phyloP scores from a whole-genome alignment of 805 yeast species.

The Candida argentea region DNA sequence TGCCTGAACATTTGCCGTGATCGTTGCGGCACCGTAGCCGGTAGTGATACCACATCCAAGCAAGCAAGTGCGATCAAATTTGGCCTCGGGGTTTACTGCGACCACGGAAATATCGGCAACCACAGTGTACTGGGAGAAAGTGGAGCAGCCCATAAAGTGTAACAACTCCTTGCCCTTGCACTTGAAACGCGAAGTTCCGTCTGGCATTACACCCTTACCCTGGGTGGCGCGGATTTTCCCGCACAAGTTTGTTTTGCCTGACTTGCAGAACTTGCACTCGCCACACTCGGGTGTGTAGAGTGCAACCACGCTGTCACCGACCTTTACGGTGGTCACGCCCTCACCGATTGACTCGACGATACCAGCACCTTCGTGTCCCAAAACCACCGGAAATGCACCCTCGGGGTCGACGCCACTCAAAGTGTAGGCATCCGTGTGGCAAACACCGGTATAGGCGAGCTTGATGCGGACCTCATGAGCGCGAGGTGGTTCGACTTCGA shows the following conservation, averaged over 20 bases:
- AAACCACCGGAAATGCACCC: constrained; percentile 85
- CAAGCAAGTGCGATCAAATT: constrained; percentile 78
- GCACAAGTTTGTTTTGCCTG: constrained; percentile 95
- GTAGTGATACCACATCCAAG: constrained; percentile 98
- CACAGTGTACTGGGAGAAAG: constrained; percentile 95
- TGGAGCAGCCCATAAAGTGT: constrained; percentile 98
- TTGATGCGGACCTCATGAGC: constrained; percentile 97
- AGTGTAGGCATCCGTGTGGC: constrained; percentile 98
- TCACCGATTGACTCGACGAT: constrained; percentile 91
- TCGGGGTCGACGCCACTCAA: constrained; percentile 93
- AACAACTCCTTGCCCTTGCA: constrained; percentile 74
- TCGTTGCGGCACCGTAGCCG: constrained; percentile 95
- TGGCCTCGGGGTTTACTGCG: constrained; percentile 77
- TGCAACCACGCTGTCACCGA: constrained; percentile 89
- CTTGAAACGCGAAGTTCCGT: constrained; percentile 87
- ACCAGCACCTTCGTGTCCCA: constrained; percentile 99
- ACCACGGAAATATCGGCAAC: constrained; percentile 96
- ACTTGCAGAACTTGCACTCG: constrained; percentile 88
- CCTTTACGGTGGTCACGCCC: constrained; percentile 82
- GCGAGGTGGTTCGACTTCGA: constrained; percentile 88
- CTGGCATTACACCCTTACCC: constrained; percentile 98
- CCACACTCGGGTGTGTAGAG: constrained; percentile 95
- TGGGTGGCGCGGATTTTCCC: constrained; percentile 94
- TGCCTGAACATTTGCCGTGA: constrained; percentile 80
- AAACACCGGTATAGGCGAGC: constrained; percentile 81